Base-by-base conservation (phyloP, 768 basidiomycete genomes). In the Boletus eberwhitei region DNA sequence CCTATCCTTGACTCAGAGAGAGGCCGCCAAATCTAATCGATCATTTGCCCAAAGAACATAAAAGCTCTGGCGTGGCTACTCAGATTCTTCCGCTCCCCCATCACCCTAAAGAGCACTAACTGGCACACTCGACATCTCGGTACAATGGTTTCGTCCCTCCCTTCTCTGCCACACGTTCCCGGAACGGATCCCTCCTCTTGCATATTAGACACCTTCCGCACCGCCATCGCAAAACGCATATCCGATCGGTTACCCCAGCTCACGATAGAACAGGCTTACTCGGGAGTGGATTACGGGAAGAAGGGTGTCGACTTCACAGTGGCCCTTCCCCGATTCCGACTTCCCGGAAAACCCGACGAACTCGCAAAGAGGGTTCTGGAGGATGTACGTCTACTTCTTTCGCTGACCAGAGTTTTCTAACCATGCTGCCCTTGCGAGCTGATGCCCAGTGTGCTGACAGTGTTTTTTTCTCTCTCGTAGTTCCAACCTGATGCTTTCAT, bases 231-330 rank as follows among this genome's bases (percentile, higher is more conserved):
- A 5, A 78, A 85, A 63, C 78, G 80, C 56, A 66, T 92, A 29
- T 81, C 84, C 8, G 84, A 87, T 48, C 79, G 83, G 0, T 72
- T 92, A 8, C 83, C 85, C 29, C 71, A 73, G 3, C 72, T 96
- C 48, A 78, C 86, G 0, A 56, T 92, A 26, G 88, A 90, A 38
- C 84, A 90, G 64, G 92, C 86, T 0, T 97, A 90, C 71, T 69
- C 79, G 22, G 94, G 90, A 21, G 87, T 97, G 1, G 88, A 94
- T 68, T 90, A 87, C 59, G 92, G 90, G 35, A 93, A 95, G 74
- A 95, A 95, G 72, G 92, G 90, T n/a, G 86, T 81, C 41, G 96
- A 98, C 73, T 93, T 97, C 62, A 88, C 89, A 0, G 82, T 98
- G 19, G 93, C 96, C 1, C 71, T 98, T 46, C 90, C 94, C n/a